Base-by-base conservation (phyloP, 2,329 filamentous ascomycete species). In the Seiridium cupressi region DNA sequence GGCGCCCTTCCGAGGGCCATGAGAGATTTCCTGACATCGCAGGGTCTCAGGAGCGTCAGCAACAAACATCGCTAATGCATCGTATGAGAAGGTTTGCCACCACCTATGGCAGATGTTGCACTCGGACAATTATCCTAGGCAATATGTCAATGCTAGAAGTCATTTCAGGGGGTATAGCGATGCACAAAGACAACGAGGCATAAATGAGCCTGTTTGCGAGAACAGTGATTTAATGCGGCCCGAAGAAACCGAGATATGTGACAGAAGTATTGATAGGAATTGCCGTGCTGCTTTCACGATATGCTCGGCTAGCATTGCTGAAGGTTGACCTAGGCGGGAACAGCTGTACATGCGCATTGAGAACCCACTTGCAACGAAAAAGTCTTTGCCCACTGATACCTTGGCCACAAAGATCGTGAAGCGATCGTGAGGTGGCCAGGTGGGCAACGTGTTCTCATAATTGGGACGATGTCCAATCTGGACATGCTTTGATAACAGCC, bases 401-500 rank as follows among this genome's bases (percentile, higher is more conserved):
- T 26, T 26, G 1, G 18, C 18, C 18, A 26, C 18, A 26, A 26
- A 26, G 18, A 26, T 26, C 18, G 18, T 26, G 18, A 26, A 26
- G 18, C 38, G 38, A 55, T 55, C 26, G 38, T 11, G 53, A 44
- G 38, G 53, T 18, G 38, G 44, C 36, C 38, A 44, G 10, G 53
- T 44, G 42, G 31, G 10, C 53, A 35, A 55, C 53, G 36, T 55
- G 53, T 55, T 55, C 53, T 42, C 38, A 55, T 26, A 18, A 44
- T 55, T 13, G 53, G 6, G 36, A 32, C 31, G 11, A 35, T 36
- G 18, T 26, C 18, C 18, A 26, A 26, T 26, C 18, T 26, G 18
- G 18, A 26, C 18, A 26, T 26, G 18, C 18, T 38, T 44, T n/a
- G 36, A 31, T 55, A 55, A 42, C n/a, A 26, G 31, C n/a, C 36